phyloP scores from a whole-genome alignment of 257 asterid species.

The Sherardia arvensis region DNA sequence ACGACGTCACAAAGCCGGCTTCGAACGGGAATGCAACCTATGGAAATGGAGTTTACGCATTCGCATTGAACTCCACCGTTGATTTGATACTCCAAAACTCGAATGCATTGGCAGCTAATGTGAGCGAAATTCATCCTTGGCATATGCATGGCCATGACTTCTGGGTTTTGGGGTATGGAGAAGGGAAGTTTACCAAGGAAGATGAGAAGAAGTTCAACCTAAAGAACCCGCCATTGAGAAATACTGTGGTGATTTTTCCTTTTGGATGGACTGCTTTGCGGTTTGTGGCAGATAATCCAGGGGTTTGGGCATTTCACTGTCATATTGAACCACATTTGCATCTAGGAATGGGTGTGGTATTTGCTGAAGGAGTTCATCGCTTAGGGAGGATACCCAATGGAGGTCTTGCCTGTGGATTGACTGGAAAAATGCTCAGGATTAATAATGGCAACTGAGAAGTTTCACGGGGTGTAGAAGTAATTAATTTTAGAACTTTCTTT shows the following conservation, averaged over 20 bases:
- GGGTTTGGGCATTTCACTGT: constrained; percentile 84
- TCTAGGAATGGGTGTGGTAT: constrained; percentile 76
- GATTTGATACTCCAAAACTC: constrained; percentile 77
- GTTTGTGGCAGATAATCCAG: constrained; percentile 70
- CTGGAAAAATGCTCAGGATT: constrained; percentile 26
- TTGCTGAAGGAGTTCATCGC: constrained; percentile 48
- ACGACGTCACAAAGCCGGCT: constrained; percentile 46
- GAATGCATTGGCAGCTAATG: constrained; percentile 37
- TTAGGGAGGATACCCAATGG: constrained; percentile 33
- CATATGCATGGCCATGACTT: constrained; percentile 84
- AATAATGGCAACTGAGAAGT: constrained; percentile 3
- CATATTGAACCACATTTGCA: constrained; percentile 76
- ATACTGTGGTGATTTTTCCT: constrained; percentile 56
- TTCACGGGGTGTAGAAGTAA: too few relatives aligned
- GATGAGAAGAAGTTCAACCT: constrained; percentile 42
- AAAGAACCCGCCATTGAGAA: constrained; percentile 57
- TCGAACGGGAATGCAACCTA: constrained; percentile 41
- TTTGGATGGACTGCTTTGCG: constrained; percentile 84
- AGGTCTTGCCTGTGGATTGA: constrained; percentile 52
- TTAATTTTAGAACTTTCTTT: too few relatives aligned
- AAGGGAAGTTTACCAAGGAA: constrained; percentile 38
- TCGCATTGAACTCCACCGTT: constrained; percentile 41
- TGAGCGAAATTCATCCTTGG: constrained; percentile 86
- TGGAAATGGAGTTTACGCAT: constrained; percentile 53
- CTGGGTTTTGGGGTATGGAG: constrained; percentile 75